Conservation (phyloP, 2,329 filamentous ascomycete species). For the Penicillium vulpinum region DNA sequence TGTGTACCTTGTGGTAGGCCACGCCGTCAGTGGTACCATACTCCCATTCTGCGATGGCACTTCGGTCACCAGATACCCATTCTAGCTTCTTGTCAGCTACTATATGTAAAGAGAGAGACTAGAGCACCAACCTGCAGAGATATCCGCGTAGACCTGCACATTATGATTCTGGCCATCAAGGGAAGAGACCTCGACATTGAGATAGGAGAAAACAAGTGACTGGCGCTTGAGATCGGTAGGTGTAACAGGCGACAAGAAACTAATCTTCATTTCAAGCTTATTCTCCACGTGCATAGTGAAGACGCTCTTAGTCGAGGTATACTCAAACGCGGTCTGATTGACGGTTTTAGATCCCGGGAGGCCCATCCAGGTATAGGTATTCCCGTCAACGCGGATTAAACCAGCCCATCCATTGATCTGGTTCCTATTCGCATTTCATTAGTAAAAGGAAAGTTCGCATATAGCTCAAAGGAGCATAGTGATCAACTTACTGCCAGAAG, state of each 20-base stretch:
- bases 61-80: constrained; percentile 67
- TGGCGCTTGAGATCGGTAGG: constrained; percentile 66
- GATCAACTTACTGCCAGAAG: constrained; percentile 65
- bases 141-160: constrained; percentile 71
- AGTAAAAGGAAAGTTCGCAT: constrained; percentile 15
- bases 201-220: constrained; percentile 69
- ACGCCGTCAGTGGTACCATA: constrained; percentile 54
- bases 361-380: constrained; percentile 68
- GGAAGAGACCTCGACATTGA: constrained; percentile 63
- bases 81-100: constrained; percentile 50
- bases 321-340: constrained; percentile 64
- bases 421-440: constrained; percentile 43
- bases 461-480: not conserved
- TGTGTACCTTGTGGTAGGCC: constrained; percentile 61
- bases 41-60: constrained; percentile 62
- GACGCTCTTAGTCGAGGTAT: constrained; percentile 70
- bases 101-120: not conserved
- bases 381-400: constrained; percentile 66
- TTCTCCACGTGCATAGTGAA: constrained; percentile 67
- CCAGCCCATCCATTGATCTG: constrained; percentile 66
- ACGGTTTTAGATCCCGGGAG: constrained; percentile 48
- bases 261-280: constrained; percentile 64
- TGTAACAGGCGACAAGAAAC: constrained; percentile 70
- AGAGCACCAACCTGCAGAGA: constrained; percentile 61
- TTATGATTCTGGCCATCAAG: constrained; percentile 62